Percentiles rank a stretch among this genome's conserved stretches.
phyloP scores from a whole-genome alignment of 2,329 filamentous ascomycete genomes.

The Aspergillaceae sp. region DNA sequence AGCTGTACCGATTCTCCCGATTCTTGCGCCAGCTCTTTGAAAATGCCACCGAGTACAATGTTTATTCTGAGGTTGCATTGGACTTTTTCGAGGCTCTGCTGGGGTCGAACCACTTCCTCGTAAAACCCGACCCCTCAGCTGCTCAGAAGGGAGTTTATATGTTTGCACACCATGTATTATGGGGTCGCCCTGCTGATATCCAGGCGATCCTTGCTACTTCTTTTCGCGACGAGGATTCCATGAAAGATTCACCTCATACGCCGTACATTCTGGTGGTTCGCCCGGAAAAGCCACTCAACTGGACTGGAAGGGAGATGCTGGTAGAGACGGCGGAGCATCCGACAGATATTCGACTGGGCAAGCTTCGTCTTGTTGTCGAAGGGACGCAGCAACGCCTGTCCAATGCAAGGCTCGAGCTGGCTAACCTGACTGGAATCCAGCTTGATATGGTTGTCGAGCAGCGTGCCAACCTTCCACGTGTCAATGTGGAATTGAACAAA shows the following conservation, averaged over 20 bases:
- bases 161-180: slow-evolving; percentile 73
- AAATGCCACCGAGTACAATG: slow-evolving; percentile 90
- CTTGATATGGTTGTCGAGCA: slow-evolving; percentile 87
- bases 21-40: slow-evolving; percentile 90
- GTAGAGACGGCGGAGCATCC: slow-evolving; percentile 67
- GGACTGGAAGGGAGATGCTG: slow-evolving; percentile 69
- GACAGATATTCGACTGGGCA: slow-evolving; percentile 76
- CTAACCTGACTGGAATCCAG: slow-evolving; percentile 70
- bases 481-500: slow-evolving; percentile 82
- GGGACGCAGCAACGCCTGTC: slow-evolving; percentile 71
- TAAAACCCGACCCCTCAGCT: slow-evolving; percentile 58
- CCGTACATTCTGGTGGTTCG: slow-evolving; percentile 79
- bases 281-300: slow-evolving; percentile 68
- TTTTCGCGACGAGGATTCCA: slow-evolving; percentile 58
- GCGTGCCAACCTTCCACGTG: slow-evolving; percentile 83
- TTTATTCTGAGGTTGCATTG: slow-evolving; percentile 60
- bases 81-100: slow-evolving; percentile 74
- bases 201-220: slow-evolving; percentile 75
- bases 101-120: slow-evolving; percentile 75
- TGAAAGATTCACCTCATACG: slow-evolving; percentile 62
- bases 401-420: slow-evolving; percentile 68
- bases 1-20: slow-evolving; percentile 89
- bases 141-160: slow-evolving; percentile 72
- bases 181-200: slow-evolving; percentile 68
- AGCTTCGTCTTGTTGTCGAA: slow-evolving; percentile 79